Base-by-base conservation (phyloP, 2,329 filamentous ascomycete species). In the Fusarium illudens region DNA sequence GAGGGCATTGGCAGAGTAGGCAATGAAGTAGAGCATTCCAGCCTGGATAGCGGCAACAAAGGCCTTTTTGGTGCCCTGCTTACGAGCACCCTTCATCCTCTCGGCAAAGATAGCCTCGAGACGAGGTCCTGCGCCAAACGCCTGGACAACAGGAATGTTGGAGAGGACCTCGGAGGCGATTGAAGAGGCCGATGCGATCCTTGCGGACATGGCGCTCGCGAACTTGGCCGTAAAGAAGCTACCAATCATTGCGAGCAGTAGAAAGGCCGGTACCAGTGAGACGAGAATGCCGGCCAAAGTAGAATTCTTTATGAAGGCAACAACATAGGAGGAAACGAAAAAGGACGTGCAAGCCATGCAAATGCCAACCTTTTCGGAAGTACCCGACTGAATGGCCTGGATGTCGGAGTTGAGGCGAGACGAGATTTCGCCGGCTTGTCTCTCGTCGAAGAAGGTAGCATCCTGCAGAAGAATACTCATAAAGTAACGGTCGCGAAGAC, bases 361-460 rank as follows among this genome's bases (percentile, higher is more conserved):
- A 32, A 91, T 86, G 53, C 89, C 89, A 15, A 91, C 89, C 75
- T 92, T 92, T 76, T 92, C 90, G 2, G 87, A 89, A 0, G 89
- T 91, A 13, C 90, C 90, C 0, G 85, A 84, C 71, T 90, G 89
- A 53, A 92, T 87, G 1, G 86, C 85, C 61, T 89, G 85, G 32
- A 92, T 89, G 70, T 92, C 89, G 56, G 83, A 83, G 72, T 89
- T 89, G 42, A 92, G 83, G 17, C 89, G 83, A 9, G 87, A 86
- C 2, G 87, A 84, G 12, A 91, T 85, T 74, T 91, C 87, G 15
- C 89, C 89, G 0, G 88, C 83, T 48, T 87, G 84, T 10, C 89
- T 81, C 13, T 83, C 83, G 70, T 91, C 89, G 73, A 91, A 90
- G 74, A 87, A 91, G 13, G 86, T 80, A 1, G 88, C 84, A 58